Conservation (phyloP, 345 rosid species). For the Hibiscus syriacus region DNA sequence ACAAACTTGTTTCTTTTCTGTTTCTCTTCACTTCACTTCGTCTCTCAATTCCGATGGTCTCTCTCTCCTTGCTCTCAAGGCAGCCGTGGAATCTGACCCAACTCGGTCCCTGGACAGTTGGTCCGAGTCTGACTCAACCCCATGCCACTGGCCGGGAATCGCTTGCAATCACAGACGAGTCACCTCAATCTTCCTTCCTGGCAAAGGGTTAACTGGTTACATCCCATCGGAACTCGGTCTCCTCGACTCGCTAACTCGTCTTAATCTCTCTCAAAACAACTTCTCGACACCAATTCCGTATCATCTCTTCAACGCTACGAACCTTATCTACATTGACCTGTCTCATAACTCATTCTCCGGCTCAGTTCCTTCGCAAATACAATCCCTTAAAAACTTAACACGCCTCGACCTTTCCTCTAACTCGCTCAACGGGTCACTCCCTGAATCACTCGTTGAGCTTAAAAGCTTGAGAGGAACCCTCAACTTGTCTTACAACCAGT, state of each 20-base stretch:
- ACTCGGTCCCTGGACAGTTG: constrained; percentile 48
- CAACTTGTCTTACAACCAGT: constrained; percentile 60
- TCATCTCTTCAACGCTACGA: constrained; percentile 48
- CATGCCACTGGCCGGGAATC: constrained; percentile 81
- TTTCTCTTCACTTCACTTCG: constrained; percentile 16
- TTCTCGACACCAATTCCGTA: constrained; percentile 57
- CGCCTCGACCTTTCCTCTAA: constrained; percentile 76
- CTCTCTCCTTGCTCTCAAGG: constrained; percentile 81
- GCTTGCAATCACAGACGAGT: constrained; percentile 53
- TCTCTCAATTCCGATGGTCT: constrained; percentile 71
- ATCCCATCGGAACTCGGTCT: constrained; percentile 82
- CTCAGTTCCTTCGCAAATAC: constrained; percentile 46
- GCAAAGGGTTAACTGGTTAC: constrained; percentile 55
- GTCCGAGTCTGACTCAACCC: constrained; percentile 66
- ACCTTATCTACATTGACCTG: constrained; percentile 54
- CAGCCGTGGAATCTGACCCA: constrained; percentile 63
- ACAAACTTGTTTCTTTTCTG: constrained; percentile 4
- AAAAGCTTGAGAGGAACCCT: constrained; percentile 58
- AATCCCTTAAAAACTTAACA: constrained; percentile 33
- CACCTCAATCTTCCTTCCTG: constrained; percentile 50
- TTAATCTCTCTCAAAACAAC: constrained; percentile 55
- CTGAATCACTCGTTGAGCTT: constrained; percentile 51
- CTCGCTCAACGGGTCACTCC: constrained; percentile 61
- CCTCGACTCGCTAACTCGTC: constrained; percentile 51
- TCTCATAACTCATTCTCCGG: constrained; percentile 71